Conservation (phyloP, 768 basidiomycete genomes). For the Podaxis pistillaris region DNA sequence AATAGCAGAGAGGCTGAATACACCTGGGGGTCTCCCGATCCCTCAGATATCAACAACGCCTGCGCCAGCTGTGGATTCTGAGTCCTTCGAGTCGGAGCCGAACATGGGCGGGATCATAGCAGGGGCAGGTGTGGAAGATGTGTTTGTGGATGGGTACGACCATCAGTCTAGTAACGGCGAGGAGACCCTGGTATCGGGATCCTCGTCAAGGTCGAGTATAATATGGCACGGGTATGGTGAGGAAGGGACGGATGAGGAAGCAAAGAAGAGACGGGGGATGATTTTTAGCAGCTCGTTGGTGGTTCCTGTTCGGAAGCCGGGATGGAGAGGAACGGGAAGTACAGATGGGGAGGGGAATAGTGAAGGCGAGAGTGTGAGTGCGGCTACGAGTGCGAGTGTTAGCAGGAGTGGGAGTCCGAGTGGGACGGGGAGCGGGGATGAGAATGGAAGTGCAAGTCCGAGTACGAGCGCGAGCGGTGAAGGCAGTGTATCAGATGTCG, state of each 20-base stretch:
- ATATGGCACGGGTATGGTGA: not conserved
- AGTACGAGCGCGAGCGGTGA: constrained; percentile 1
- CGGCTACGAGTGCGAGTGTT: constrained; percentile 5
- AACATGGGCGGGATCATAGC: not conserved
- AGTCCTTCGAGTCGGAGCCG: constrained; percentile 9
- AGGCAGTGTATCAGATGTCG: not conserved
- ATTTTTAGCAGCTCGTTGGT: constrained; percentile 10
- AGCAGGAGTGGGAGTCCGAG: not conserved
- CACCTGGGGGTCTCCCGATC: constrained; percentile 45
- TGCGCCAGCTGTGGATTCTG: not conserved
- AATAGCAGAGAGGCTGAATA: constrained; percentile 2
- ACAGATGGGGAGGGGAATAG: constrained; percentile 4
- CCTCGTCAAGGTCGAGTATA: not conserved
- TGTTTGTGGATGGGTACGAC: not conserved
- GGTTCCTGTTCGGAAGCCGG: not conserved
- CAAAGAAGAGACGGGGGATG: constrained; percentile 6
- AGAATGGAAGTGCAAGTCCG: constrained; percentile 1
- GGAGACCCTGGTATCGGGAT: not conserved
- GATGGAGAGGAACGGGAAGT: not conserved
- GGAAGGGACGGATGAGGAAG: not conserved
- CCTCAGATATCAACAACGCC: constrained; percentile 50
- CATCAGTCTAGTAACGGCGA: not conserved
- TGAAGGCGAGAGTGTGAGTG: constrained; percentile 5
- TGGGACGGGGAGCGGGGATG: constrained; percentile 7
- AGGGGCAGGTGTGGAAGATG: not conserved